A percentile compares a stretch with the other conserved stretches of the same genome.
Conservation (phyloP, 257 asterid species). For the Solanum verrucosum region DNA sequence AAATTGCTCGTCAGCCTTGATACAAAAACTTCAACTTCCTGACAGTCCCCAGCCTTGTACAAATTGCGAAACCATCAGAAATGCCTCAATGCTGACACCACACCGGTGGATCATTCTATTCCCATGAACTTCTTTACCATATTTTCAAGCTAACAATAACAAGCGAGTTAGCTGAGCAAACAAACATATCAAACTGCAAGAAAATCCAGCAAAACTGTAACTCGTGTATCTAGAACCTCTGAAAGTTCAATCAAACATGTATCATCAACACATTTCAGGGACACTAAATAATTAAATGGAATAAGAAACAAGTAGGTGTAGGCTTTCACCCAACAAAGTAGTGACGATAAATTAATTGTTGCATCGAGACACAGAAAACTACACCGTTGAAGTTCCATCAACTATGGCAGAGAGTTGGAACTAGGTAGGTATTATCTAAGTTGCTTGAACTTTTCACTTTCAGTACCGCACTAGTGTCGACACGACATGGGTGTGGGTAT, state of each 20-base stretch:
- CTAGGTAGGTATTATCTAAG: too few relatives aligned
- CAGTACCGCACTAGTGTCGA: background rate
- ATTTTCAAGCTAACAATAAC: background rate
- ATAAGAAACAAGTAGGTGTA: background rate
- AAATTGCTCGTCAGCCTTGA: background rate
- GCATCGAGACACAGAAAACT: background rate
- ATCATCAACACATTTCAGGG: background rate
- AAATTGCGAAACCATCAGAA: background rate
- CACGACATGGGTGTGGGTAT: background rate
- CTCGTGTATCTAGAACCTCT: background rate
- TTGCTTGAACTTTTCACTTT: too few relatives aligned
- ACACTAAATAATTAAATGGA: background rate
- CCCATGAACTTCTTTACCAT: background rate
- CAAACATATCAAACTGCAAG: background rate
- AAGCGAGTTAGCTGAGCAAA: background rate
- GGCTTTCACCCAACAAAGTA: background rate
- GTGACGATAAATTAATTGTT: background rate
- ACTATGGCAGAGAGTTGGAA: too few relatives aligned
- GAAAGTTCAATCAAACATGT: background rate
- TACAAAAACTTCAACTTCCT: background rate
- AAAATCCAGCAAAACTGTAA: background rate
- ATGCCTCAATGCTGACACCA: background rate
- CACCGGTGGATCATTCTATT: background rate
- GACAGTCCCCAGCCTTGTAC: background rate
- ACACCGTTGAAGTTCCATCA: background rate